Evolutionary conservation across 1,284 basidiomycete genomes (phyloP).

Genomic region (Tilletia setariae): DNA sequence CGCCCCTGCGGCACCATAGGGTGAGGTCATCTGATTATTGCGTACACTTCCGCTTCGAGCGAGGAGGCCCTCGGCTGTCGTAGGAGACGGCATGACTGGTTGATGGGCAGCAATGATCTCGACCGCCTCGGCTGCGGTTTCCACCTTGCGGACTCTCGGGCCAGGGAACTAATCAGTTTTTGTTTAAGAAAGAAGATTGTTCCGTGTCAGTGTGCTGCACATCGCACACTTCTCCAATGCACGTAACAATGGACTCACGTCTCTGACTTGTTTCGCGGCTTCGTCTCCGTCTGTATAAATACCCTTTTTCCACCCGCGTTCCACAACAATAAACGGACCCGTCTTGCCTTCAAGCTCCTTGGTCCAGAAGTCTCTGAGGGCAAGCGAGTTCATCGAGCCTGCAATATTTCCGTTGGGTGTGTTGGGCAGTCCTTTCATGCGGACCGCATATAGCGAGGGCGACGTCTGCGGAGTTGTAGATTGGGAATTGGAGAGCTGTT

Average conservation of each 20-base stretch:
- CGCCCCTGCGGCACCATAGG: not conserved
- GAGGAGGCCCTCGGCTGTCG: constrained; percentile 4
- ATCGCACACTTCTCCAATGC: too few relatives aligned
- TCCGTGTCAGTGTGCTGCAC: too few relatives aligned
- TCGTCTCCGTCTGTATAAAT: constrained; percentile 29
- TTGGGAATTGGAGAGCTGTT: not conserved
- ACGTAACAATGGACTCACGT: constrained; percentile 20
- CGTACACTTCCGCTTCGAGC: constrained; percentile 5
- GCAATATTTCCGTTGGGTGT: not conserved
- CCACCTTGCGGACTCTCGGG: not conserved
- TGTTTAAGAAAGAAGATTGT: not conserved
- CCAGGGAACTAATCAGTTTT: not conserved
- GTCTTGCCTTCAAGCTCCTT: constrained; percentile 2
- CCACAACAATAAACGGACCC: constrained; percentile 28
- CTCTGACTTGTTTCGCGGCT: constrained; percentile 29
- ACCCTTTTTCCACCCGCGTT: constrained; percentile 36
- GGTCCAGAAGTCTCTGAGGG: constrained; percentile 8
- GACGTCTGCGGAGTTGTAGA: not conserved
- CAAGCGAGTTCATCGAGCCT: not conserved
- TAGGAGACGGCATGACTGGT: not conserved
- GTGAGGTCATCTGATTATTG: constrained; percentile 1
- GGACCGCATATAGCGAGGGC: not conserved
- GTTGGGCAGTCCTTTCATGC: not conserved
- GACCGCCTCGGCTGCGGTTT: not conserved
- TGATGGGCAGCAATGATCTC: constrained; percentile 12